Evolutionary conservation across 345 rosid species (phyloP).

Genomic region (Geranium brycei): DNA sequence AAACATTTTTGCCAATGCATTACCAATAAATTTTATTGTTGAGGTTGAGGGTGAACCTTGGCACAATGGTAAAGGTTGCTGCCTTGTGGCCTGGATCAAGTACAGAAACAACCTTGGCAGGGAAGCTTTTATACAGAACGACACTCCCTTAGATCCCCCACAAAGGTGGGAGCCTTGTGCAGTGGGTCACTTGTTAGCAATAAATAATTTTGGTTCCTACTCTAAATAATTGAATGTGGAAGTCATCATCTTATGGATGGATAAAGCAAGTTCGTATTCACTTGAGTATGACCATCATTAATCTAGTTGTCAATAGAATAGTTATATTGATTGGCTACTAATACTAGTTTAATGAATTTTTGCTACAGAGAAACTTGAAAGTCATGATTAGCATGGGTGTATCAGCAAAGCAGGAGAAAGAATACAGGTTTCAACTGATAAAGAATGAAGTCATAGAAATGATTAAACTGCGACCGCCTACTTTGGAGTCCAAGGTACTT

Average conservation of each 20-base stretch:
- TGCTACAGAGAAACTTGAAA: slow-evolving; percentile 73
- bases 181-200: no score
- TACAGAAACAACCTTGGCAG: no score
- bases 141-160: no score
- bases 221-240: no score
- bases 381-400: slow-evolving; percentile 54
- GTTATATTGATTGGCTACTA: neutral
- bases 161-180: no score
- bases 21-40: no score
- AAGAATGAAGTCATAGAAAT: slow-evolving; percentile 77
- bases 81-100: no score
- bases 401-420: slow-evolving; percentile 73
- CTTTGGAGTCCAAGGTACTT: slow-evolving; percentile 53
- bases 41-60: no score
- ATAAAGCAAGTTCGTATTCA: neutral
- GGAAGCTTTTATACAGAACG: no score
- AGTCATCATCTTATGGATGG: neutral
- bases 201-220: neutral
- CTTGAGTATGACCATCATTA: neutral
- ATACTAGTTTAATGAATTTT: slow-evolving; percentile 9
- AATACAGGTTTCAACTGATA: slow-evolving; percentile 60
- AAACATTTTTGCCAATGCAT: no score
- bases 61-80: no score
- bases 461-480: slow-evolving; percentile 39
- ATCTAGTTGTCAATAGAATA: neutral